Evolutionary conservation across 176 grass and related monocot species (phyloP), one percentile per base, ranked within the genome.

Genomic region (Alopecurus myosuroides): DNA sequence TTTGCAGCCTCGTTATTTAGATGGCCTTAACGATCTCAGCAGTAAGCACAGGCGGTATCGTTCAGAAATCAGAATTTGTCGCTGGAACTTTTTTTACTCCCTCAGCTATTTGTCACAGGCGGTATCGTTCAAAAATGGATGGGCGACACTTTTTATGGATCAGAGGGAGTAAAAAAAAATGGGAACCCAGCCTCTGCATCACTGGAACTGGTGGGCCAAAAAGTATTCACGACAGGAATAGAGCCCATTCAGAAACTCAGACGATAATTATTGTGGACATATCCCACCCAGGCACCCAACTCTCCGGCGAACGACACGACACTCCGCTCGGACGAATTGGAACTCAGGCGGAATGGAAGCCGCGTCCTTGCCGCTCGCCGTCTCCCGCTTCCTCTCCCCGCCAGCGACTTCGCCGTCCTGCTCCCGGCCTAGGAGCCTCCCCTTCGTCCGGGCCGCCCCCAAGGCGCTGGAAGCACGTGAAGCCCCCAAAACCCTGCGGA

Each of bases 391-490:
- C 66, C 85, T 82, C 69, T 61, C 78, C 46, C 60, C 78, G 45
- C 20, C 68, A 29, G 77, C 50, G 35, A 10, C 70, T 34, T 15
- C 77, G 42, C n/a, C 62, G 15, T 18, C 29, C 44, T 80, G 55
- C 48, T 15, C 63, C 72, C 77, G 70, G 30, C 46, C 72, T 44
- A 34, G 83, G 31, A 42, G 12, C 62, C 34, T 61, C 3, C 17
- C 61, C 52, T 72, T 17, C 49, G 79, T 78, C 35, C 53, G 70
- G 52, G 67, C 51, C 22, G 39, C 78, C 20, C 71, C 84, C 3
- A 77, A 74, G 78, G 77, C 81, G 60, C 78, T 97, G 73, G 80
- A 89, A 30, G 69, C 77, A 29, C 49, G 81, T 68, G 58, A 88
- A 7, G 44, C 46, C 11, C 63, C 66, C 72, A 86, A 64, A 30